Percentiles rank a stretch among this genome's conserved stretches.
Conservation (phyloP, 352 stramenopile genomes). For the Pythium brachiatum region DNA sequence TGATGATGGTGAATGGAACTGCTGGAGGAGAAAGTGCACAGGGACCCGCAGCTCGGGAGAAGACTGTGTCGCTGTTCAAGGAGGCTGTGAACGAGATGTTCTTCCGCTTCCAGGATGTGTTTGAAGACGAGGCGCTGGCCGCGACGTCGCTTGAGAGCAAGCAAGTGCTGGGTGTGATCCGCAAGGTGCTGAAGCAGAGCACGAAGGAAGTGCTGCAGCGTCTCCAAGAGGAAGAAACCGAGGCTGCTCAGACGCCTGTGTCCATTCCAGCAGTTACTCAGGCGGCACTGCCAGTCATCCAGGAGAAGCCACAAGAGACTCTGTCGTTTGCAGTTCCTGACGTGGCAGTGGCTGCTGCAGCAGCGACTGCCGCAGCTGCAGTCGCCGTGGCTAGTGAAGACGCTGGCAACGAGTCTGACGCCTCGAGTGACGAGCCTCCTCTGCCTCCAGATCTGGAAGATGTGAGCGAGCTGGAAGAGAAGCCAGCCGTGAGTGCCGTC, state of each 20-base stretch:
- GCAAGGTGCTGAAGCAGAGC: conserved; percentile 77
- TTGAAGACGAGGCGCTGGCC: conserved; percentile 52
- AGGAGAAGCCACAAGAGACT: background rate
- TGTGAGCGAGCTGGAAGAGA: background rate
- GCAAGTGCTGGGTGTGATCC: conserved; percentile 69
- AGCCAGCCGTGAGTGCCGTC: background rate
- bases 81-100: conserved; percentile 81
- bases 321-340: conserved; percentile 6
- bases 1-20: conserved; percentile 31
- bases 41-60: conserved; percentile 34
- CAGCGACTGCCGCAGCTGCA: conserved; percentile 9
- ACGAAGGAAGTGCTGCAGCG: conserved; percentile 67
- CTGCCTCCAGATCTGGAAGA: conserved; percentile 17
- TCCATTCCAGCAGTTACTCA: background rate
- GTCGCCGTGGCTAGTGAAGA: conserved; percentile 6
- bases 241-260: background rate
- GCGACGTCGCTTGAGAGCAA: conserved; percentile 50
- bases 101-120: conserved; percentile 78
- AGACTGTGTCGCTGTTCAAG: conserved; percentile 62
- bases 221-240: conserved; percentile 34
- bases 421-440: conserved; percentile 20
- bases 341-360: background rate
- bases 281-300: background rate
- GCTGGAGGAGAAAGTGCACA: background rate
- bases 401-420: conserved; percentile 10